A percentile compares a stretch with the other conserved stretches of the same genome.
Conservation (phyloP, 2,329 filamentous ascomycete genomes). For the Aspergillus bombycis region DNA sequence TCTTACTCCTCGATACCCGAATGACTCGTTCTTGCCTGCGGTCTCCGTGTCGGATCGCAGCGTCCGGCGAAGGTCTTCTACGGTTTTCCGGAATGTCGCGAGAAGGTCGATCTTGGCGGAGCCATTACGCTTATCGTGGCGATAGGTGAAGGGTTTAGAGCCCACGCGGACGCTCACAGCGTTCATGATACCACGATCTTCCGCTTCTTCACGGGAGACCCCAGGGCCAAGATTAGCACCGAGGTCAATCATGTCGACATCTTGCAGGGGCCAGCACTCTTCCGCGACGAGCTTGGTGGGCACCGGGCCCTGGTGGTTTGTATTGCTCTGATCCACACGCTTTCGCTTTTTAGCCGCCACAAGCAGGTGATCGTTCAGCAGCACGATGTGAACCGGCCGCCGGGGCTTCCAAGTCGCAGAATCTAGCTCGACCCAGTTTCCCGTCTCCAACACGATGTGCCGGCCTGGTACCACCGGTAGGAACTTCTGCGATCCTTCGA, state of each 20-base stretch:
- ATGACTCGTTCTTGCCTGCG: slow-evolving; percentile 81
- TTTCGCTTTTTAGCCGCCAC: slow-evolving; percentile 93
- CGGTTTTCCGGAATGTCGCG: slow-evolving; percentile 86
- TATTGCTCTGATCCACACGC: slow-evolving; percentile 67
- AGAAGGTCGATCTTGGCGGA: slow-evolving; percentile 79
- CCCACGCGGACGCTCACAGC: slow-evolving; percentile 90
- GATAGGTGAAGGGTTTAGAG: slow-evolving; percentile 90
- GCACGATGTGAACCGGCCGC: slow-evolving; percentile 84
- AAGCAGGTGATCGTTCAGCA: slow-evolving; percentile 92
- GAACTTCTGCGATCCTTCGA: slow-evolving; percentile 98
- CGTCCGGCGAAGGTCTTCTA: slow-evolving; percentile 86
- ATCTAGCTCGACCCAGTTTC: slow-evolving; percentile 93
- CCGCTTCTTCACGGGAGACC: slow-evolving; percentile 42
- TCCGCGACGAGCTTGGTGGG: slow-evolving; percentile 84
- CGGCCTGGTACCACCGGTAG: slow-evolving; percentile 87
- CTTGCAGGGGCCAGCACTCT: slow-evolving; percentile 88
- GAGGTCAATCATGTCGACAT: slow-evolving; percentile 91
- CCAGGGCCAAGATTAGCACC: slow-evolving; percentile 53
- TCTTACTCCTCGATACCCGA: slow-evolving; percentile 81
- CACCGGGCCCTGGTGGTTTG: slow-evolving; percentile 49
- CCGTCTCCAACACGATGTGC: slow-evolving; percentile 90
- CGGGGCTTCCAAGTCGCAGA: slow-evolving; percentile 95
- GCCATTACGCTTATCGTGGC: slow-evolving; percentile 79
- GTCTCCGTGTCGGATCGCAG: slow-evolving; percentile 85
- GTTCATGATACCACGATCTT: slow-evolving; percentile 69